Percentiles rank a stretch among this genome's conserved stretches.
phyloP scores from a whole-genome alignment of 768 basidiomycete genomes.

The Phanerochaete sordida region DNA sequence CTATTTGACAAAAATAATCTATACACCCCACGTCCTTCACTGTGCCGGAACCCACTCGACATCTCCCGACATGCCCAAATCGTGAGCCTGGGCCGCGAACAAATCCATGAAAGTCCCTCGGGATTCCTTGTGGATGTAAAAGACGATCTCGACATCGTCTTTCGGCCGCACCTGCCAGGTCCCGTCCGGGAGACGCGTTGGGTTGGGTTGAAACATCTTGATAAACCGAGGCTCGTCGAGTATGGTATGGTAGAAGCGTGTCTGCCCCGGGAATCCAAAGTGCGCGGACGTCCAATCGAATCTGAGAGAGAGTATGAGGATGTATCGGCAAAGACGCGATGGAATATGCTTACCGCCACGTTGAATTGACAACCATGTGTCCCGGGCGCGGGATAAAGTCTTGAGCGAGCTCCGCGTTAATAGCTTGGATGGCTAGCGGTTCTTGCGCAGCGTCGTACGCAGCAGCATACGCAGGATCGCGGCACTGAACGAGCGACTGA shows the following conservation, averaged over 20 bases:
- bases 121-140: conserved; percentile 7
- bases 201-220: conserved; percentile 16
- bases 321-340: background rate
- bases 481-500: background rate
- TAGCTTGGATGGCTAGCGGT: background rate
- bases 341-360: conserved; percentile 7
- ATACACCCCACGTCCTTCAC: background rate
- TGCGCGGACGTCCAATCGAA: conserved; percentile 18
- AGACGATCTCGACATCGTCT: conserved; percentile 13
- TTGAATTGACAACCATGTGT: conserved; percentile 9
- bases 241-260: conserved; percentile 12
- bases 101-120: conserved; percentile 1
- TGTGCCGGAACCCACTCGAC: conserved; percentile 8
- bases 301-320: background rate
- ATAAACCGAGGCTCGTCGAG: conserved; percentile 10
- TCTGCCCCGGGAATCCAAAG: conserved; percentile 14
- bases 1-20: too few relatives aligned
- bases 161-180: background rate
- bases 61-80: conserved; percentile 7
- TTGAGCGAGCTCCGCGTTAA: background rate
- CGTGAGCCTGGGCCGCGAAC: background rate
- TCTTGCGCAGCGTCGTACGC: conserved; percentile 1
- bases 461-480: conserved; percentile 9
- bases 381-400: conserved; percentile 1
- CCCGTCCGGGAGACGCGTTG: conserved; percentile 9